phyloP scores from a whole-genome alignment of 2,329 filamentous ascomycete species.

The Lecanoromycetidae sp. region DNA sequence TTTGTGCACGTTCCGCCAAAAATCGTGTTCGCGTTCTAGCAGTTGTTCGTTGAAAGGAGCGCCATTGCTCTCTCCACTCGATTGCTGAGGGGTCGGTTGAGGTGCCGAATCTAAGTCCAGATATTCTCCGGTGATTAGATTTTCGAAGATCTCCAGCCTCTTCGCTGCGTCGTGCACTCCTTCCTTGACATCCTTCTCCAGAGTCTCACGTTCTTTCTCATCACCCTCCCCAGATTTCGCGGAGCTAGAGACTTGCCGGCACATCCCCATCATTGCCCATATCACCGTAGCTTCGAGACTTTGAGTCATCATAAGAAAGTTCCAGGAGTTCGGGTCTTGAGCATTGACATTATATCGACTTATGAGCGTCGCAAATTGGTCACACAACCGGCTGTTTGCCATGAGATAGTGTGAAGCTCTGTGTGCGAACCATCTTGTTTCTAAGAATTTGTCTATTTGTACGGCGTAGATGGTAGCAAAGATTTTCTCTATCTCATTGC shows the following conservation, averaged over 20 bases:
- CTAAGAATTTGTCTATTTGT: conserved; percentile 63
- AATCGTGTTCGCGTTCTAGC: conserved; percentile 55
- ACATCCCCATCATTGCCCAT: conserved; percentile 47
- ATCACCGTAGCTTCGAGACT: conserved; percentile 49
- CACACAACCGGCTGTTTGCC: conserved; percentile 46
- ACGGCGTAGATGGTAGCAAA: conserved; percentile 66
- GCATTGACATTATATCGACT: conserved; percentile 25
- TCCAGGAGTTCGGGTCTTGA: conserved; percentile 23
- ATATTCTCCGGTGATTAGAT: conserved; percentile 60
- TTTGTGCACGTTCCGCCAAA: conserved; percentile 69
- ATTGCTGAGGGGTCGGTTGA: conserved; percentile 31
- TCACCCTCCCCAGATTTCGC: too few species aligned
- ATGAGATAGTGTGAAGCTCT: conserved; percentile 43
- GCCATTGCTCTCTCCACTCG: conserved; percentile 27
- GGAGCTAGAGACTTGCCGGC: conserved; percentile 30
- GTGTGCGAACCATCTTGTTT: conserved; percentile 67
- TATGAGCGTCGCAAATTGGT: conserved; percentile 56
- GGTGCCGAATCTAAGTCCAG: conserved; percentile 41
- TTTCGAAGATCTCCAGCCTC: conserved; percentile 63
- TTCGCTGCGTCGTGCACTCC: conserved; percentile 52
- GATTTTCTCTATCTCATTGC: conserved; percentile 58
- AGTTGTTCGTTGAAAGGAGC: conserved; percentile 38
- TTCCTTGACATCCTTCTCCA: conserved; percentile 21
- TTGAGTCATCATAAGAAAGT: conserved; percentile 24
- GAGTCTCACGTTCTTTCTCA: too few species aligned